A percentile compares a stretch with the other conserved stretches of the same genome.
Conservation (phyloP, 108 stramenopile species). For the Asterionellopsis glacialis region DNA sequence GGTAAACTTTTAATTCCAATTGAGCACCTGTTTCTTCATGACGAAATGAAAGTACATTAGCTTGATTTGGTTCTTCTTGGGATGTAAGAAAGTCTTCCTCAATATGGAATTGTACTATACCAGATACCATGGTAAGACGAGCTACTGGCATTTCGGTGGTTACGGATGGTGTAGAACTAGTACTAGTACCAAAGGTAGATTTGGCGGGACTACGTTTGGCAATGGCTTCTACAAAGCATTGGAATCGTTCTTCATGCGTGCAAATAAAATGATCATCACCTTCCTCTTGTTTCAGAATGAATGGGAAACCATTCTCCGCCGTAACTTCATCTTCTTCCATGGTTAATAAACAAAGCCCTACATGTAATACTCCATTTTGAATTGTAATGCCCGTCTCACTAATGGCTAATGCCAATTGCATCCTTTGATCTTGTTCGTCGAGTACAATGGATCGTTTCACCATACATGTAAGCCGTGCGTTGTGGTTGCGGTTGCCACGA, state of each 20-base stretch:
- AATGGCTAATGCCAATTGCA: constrained; percentile 43
- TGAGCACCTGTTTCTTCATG: constrained; percentile 49
- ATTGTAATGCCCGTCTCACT: constrained; percentile 8
- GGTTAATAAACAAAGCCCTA: constrained; percentile 43
- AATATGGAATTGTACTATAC: not conserved
- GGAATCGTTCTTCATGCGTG: constrained; percentile 24
- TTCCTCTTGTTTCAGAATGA: constrained; percentile 31
- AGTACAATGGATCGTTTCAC: constrained; percentile 49
- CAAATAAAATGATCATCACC: constrained; percentile 60
- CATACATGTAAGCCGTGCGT: too few species aligned
- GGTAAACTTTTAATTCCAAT: constrained; percentile 42
- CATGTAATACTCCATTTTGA: constrained; percentile 15
- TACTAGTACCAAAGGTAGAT: constrained; percentile 3
- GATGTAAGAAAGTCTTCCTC: not conserved
- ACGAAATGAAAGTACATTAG: constrained; percentile 22
- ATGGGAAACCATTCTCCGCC: constrained; percentile 49
- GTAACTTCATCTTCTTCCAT: constrained; percentile 78
- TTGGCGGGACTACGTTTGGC: constrained; percentile 11
- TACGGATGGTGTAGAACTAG: constrained; percentile 11
- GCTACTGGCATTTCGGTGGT: constrained; percentile 14
- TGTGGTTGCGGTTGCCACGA: too few species aligned
- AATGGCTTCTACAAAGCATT: constrained; percentile 28
- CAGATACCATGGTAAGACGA: constrained; percentile 13
- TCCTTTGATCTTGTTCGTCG: constrained; percentile 47
- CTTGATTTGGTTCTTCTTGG: too few species aligned